A percentile compares a stretch with the other conserved stretches of the same genome.
Conservation (phyloP, 176 grass and related monocot species). For the Oryza rufipogon region DNA sequence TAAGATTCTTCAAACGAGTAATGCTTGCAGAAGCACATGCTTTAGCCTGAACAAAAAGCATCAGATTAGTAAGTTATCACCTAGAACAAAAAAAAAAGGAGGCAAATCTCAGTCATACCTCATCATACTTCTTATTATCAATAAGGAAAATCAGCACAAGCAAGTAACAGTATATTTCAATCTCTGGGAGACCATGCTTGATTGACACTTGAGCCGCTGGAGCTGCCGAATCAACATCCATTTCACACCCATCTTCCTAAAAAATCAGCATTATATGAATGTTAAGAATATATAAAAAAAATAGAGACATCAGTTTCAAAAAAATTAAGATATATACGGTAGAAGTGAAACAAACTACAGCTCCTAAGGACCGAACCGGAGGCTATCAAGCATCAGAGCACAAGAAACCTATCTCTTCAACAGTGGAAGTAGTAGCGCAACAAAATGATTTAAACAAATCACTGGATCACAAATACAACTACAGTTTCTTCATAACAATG, state of each 20-base stretch:
- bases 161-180: conserved; percentile 91
- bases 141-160: conserved; percentile 83
- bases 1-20: conserved; percentile 75
- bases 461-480: neutral
- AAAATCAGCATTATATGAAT: neutral
- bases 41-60: conserved; percentile 63
- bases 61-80: conserved; percentile 8
- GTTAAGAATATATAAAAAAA: neutral
- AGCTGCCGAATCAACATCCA: conserved; percentile 68
- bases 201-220: conserved; percentile 47
- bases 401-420: neutral
- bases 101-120: conserved; percentile 36
- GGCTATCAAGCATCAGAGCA: neutral
- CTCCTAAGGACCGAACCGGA: neutral
- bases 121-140: conserved; percentile 74
- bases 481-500: neutral
- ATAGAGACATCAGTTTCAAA: neutral
- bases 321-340: neutral
- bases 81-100: neutral
- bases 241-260: conserved; percentile 74
- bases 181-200: conserved; percentile 70
- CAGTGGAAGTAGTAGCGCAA: neutral
- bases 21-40: conserved; percentile 73
- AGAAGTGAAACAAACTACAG: neutral
- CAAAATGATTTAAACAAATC: neutral